Percentiles rank a stretch among this genome's conserved stretches.
phyloP scores from a whole-genome alignment of 352 stramenopile genomes.

The Peronospora tabacina region DNA sequence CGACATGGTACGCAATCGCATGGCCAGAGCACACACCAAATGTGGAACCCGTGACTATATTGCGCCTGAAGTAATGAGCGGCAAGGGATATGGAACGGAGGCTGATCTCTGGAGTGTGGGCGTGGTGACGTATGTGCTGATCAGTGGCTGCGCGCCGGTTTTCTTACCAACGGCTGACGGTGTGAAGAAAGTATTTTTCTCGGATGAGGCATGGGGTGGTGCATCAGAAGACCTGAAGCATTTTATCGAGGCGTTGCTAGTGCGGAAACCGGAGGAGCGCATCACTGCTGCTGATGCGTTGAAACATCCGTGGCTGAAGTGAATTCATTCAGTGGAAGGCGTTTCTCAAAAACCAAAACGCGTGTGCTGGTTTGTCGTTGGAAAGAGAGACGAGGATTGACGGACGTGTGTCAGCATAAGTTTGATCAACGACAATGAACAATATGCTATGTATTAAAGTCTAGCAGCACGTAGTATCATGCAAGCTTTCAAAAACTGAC shows the following conservation, averaged over 20 bases:
- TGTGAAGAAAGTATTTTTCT: constrained; percentile 69
- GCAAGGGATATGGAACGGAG: constrained; percentile 90
- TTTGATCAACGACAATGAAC: constrained; percentile 24
- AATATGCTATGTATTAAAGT: constrained; percentile 38
- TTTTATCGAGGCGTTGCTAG: constrained; percentile 66
- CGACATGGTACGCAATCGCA: constrained; percentile 52
- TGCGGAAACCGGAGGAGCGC: constrained; percentile 70
- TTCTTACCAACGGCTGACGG: constrained; percentile 56
- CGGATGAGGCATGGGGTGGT: constrained; percentile 55
- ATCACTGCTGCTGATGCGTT: constrained; percentile 62
- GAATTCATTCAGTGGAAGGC: constrained; percentile 8
- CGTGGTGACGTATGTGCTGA: constrained; percentile 87
- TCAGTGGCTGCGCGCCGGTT: constrained; percentile 73
- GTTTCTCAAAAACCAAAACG: constrained; percentile 2
- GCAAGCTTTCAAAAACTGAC: background rate
- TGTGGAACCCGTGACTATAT: constrained; percentile 82
- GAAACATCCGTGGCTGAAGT: constrained; percentile 62
- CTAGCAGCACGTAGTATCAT: background rate
- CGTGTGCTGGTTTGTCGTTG: background rate
- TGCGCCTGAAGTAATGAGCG: constrained; percentile 75
- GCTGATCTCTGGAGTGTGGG: constrained; percentile 92
- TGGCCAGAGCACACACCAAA: constrained; percentile 69
- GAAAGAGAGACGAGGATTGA: constrained; percentile 7
- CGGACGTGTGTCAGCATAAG: constrained; percentile 23
- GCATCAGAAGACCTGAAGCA: constrained; percentile 51